Evolutionary conservation across 2,329 filamentous ascomycete species (phyloP), one percentile per base, ranked within the genome.

Genomic region (Diaporthe longicolla): DNA sequence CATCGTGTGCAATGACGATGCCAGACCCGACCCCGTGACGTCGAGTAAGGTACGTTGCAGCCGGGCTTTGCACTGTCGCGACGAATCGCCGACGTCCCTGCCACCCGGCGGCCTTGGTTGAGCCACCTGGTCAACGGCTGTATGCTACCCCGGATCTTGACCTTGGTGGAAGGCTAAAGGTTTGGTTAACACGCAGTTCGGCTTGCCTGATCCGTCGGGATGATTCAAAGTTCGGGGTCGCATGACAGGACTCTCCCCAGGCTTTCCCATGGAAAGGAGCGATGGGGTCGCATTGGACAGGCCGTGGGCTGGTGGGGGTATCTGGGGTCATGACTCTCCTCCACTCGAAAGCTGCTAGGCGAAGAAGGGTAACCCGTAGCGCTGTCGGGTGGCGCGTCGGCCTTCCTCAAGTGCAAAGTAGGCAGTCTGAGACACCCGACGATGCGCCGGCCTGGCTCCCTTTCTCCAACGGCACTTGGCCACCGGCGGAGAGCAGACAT

Each of bases 271-370:
- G 50, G 61, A n/a, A 11, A 21, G 21, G 45, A 9, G 21, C 45
- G 29, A 52, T 26, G 21, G 61, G 26, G 61, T 66, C 45, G 61
- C 61, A 66, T 24, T 48, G 61, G n/a, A 17, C 10, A 24, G 15
- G 9, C 63, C n/a, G n/a, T 19, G 61, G 63, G n/a, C 2, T 52
- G 45, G 63, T 52, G 45, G 63, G 63, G 63, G 48, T 40, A 15
- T 17, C 63, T n/a, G 63, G 48, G 63, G 63, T 68, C 63, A 54
- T 68, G 63, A 68, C 29, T 68, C 63, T 68, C 48, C 63, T 68
- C 63, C 63, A 54, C 63, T 40, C 32, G 32, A 54, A 40, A 21
- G n/a, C 4, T 40, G 32, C 48, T 40, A 54, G 63, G 29, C 48
- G 15, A n/a, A 5, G 21, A 9, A 40, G 43, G 63, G 63, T 29